Evolutionary conservation across 1,284 basidiomycete species (phyloP).

Genomic region (Cutaneotrichosporon sp.): DNA sequence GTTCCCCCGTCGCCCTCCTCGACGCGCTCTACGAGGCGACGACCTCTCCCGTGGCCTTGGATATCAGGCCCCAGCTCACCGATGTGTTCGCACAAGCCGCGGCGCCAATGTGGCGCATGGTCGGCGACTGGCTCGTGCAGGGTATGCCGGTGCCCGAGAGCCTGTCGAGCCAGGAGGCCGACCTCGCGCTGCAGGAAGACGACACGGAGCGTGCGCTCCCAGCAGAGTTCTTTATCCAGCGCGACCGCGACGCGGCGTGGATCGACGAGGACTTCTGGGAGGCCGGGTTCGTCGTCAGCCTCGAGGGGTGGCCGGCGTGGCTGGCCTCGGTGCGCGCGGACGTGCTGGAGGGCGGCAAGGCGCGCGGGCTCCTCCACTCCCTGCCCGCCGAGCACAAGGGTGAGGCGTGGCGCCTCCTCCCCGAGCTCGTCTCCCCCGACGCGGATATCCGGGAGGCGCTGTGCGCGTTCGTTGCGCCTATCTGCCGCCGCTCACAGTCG

Average conservation of each 20-base stretch:
- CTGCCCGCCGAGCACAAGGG: slow-evolving; percentile 41
- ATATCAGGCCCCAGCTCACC: slow-evolving; percentile 54
- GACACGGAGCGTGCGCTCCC: slow-evolving; percentile 60
- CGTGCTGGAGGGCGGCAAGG: slow-evolving; percentile 73
- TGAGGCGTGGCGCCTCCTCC: slow-evolving; percentile 37
- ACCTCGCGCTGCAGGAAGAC: slow-evolving; percentile 52
- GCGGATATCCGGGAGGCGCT: slow-evolving; percentile 58
- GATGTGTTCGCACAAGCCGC: slow-evolving; percentile 65
- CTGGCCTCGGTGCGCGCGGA: slow-evolving; percentile 54
- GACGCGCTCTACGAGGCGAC: slow-evolving; percentile 63
- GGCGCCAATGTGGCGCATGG: slow-evolving; percentile 71
- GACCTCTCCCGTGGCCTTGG: slow-evolving; percentile 48
- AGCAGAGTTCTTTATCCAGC: slow-evolving; percentile 74
- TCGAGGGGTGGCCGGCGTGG: slow-evolving; percentile 50
- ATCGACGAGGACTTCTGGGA: slow-evolving; percentile 76
- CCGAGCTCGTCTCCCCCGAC: slow-evolving; percentile 5
- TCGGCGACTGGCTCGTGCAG: slow-evolving; percentile 69
- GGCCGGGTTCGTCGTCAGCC: slow-evolving; percentile 66
- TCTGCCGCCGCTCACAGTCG: slow-evolving; percentile 62
- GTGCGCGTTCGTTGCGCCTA: slow-evolving; percentile 58
- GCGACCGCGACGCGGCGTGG: slow-evolving; percentile 64
- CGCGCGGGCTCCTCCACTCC: slow-evolving; percentile 67
- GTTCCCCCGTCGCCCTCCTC: slow-evolving; percentile 61
- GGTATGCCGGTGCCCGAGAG: slow-evolving; percentile 62
- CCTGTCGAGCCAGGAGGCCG: slow-evolving; percentile 23